Evolutionary conservation across 1,284 basidiomycete species (phyloP).

Genomic region (Ceratobasidium sp.): DNA sequence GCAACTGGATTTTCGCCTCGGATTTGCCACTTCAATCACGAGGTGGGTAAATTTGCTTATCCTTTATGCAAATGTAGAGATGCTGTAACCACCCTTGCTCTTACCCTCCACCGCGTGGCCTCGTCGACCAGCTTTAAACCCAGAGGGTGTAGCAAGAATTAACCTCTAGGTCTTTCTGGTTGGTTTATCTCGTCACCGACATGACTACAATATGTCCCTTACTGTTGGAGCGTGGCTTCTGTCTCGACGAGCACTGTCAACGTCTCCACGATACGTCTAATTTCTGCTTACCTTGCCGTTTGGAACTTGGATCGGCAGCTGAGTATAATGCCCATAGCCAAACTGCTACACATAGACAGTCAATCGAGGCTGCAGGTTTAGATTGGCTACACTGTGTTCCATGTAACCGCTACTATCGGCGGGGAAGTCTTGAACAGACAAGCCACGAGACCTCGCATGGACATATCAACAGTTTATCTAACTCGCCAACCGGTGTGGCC

Average conservation of each 20-base stretch:
- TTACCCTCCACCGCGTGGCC: neutral
- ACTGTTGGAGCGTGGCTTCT: neutral
- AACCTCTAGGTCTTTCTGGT: no score
- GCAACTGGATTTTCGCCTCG: neutral
- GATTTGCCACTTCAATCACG: neutral
- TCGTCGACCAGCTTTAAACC: no score
- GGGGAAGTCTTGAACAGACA: neutral
- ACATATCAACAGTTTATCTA: neutral
- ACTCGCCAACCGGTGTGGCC: neutral
- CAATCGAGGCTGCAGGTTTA: neutral
- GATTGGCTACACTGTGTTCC: slow-evolving; percentile 20
- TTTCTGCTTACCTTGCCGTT: slow-evolving; percentile 9
- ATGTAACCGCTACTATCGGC: slow-evolving; percentile 7
- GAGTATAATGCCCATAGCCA: slow-evolving; percentile 11
- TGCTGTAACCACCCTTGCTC: neutral
- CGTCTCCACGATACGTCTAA: slow-evolving; percentile 13
- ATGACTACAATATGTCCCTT: slow-evolving; percentile 19
- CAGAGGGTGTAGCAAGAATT: no score
- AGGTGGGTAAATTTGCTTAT: neutral
- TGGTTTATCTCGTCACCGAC: no score
- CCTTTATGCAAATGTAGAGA: no score
- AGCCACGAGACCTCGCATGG: slow-evolving; percentile 20
- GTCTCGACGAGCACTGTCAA: slow-evolving; percentile 14
- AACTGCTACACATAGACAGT: neutral
- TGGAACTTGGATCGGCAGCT: neutral